Evolutionary conservation across 805 yeast species (phyloP).

Genomic region (Kluyveromyces siamensis): DNA sequence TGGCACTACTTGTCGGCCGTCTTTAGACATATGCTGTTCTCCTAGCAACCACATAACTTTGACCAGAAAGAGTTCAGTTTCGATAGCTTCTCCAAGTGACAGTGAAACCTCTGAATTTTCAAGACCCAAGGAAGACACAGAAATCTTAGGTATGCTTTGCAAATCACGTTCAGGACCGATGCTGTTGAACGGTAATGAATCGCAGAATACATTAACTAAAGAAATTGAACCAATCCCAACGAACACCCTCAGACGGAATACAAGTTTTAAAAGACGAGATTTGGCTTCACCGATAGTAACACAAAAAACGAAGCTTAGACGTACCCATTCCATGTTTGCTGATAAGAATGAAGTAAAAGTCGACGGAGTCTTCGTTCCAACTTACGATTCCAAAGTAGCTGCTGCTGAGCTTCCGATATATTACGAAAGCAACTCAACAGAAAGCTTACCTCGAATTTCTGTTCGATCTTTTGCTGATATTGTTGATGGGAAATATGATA

Average conservation of each 20-base stretch:
- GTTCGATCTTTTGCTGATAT: conserved; percentile 35
- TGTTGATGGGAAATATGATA: conserved; percentile 29
- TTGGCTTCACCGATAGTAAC: not conserved
- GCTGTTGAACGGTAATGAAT: not conserved
- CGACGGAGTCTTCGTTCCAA: conserved; percentile 17
- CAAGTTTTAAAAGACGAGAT: not conserved
- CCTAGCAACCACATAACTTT: not conserved
- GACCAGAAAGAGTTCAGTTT: conserved; percentile 1
- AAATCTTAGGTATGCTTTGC: not conserved
- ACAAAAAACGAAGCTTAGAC: conserved; percentile 35
- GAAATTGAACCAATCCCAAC: not conserved
- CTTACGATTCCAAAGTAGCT: conserved; percentile 56
- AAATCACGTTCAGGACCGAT: not conserved
- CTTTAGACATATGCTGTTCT: not conserved
- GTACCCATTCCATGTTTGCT: conserved; percentile 65
- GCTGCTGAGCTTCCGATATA: conserved; percentile 46
- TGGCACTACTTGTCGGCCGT: not conserved
- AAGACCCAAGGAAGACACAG: not conserved
- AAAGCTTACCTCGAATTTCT: conserved; percentile 40
- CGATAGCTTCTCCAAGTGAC: not conserved
- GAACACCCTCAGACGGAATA: not conserved
- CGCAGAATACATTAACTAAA: not conserved
- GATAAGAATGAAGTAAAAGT: conserved; percentile 39
- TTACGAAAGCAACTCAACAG: conserved; percentile 35
- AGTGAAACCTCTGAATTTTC: not conserved